phyloP scores from a whole-genome alignment of 2,329 filamentous ascomycete genomes.

The Lasiodiplodia theobromae region DNA sequence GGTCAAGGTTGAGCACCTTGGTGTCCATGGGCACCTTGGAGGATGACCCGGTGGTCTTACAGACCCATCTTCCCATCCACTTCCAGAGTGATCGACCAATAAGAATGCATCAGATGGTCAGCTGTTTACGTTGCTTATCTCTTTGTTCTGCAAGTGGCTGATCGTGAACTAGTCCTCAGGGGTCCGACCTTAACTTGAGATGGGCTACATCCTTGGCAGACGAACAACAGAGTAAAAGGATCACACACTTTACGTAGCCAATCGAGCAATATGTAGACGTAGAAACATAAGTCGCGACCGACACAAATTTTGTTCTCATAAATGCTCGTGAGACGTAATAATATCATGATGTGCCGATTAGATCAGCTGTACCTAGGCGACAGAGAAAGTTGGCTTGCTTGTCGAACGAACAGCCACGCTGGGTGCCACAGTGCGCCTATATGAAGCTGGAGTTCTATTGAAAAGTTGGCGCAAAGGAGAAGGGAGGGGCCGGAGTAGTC shows the following conservation, averaged over 20 bases:
- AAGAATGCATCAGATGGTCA: neutral
- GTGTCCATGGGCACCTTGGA: constrained; percentile 23
- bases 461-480: no score
- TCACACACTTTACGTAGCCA: neutral
- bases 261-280: neutral
- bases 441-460: no score
- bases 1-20: constrained; percentile 12
- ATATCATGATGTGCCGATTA: no score
- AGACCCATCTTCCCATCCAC: neutral
- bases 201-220: neutral
- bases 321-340: no score
- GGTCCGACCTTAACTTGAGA: neutral
- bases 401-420: no score
- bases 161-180: neutral
- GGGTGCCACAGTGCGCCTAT: no score
- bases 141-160: neutral
- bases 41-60: neutral
- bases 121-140: constrained; percentile 13
- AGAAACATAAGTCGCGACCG: no score
- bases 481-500: no score
- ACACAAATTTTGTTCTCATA: no score
- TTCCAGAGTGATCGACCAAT: neutral
- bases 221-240: neutral
- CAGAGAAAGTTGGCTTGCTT: no score
- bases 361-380: no score